phyloP scores from a whole-genome alignment of 2,329 filamentous ascomycete species.

The Cadophora sp. region DNA sequence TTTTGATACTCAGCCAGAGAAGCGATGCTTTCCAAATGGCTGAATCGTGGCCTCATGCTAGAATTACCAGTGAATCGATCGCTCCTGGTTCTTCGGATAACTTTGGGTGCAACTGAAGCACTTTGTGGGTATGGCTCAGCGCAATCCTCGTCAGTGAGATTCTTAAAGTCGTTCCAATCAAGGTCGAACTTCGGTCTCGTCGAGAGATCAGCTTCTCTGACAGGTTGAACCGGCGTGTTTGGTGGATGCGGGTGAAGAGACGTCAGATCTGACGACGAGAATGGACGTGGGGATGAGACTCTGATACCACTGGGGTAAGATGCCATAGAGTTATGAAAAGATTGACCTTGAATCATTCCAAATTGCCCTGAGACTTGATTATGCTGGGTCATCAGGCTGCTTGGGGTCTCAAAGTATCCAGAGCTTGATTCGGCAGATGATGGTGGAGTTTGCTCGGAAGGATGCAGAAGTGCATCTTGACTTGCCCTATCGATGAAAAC shows the following conservation, averaged over 20 bases:
- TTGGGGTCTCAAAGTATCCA: not conserved
- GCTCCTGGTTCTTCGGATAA: not conserved
- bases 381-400: not conserved
- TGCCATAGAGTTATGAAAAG: not conserved
- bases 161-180: slow-evolving; percentile 12
- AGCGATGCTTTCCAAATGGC: not conserved
- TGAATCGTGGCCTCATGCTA: slow-evolving; percentile 3
- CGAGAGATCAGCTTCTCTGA: slow-evolving; percentile 8
- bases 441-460: slow-evolving; percentile 20
- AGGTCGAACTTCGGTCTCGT: slow-evolving; percentile 20
- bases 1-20: not conserved
- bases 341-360: slow-evolving; percentile 47
- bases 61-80: not conserved
- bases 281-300: slow-evolving; percentile 18
- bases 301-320: not conserved
- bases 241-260: slow-evolving; percentile 28
- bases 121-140: not conserved
- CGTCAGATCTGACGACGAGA: slow-evolving; percentile 35
- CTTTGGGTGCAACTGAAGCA: not conserved
- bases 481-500: not conserved
- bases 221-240: slow-evolving; percentile 21
- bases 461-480: slow-evolving; percentile 1
- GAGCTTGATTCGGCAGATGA: slow-evolving; percentile 21
- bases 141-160: slow-evolving; percentile 8
- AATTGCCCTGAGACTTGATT: not conserved